Evolutionary conservation across 2,329 filamentous ascomycete species (phyloP), one percentile per base, ranked within the genome.

Genomic region (Davidsoniella eucalypti): DNA sequence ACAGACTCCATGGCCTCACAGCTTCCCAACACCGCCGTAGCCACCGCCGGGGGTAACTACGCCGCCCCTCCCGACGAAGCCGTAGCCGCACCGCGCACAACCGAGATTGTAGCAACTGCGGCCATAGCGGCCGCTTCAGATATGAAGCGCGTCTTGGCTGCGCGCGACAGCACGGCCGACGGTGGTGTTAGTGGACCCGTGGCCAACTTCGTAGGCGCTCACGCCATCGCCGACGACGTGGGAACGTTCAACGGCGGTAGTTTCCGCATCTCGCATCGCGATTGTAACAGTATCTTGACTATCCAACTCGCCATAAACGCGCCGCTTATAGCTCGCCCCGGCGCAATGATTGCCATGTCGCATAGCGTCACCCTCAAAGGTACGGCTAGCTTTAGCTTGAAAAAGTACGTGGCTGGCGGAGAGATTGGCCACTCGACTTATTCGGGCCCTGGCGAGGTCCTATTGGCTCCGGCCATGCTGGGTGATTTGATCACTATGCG

Each of bases 191-290:
- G 18, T 6, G 10, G 18, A 5, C 40, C 40, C 2, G 47, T 43
- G 14, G 18, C 78, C 75, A 0, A 54, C 52, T 36, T 52, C 46
- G 16, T 46, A 29, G 54, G 54, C 17, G 52, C 54, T 1, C 25
- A 39, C 7, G 68, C 81, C 0, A 73, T 75, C 1, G 70, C 78
- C 26, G 92, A 96, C 63, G 88, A 94, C 57, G 78, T 94, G 1
- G 92, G 92, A n/a, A 92, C 84, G 0, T 98, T 96, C 70, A 96
- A 96, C 61, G 92, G 92, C 14, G 92, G 92, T 10, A 90, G 84
- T 60, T 98, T 90, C 63, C 76, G 92, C 41, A 87, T 96, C 61
- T 92, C 85, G 59, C 92, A 98, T 61, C 75, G 92, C 18, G 87
- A 95, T 63, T 82, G 78, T 52, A 98, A 96, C 63, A 87, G 84